phyloP scores from a whole-genome alignment of 1,284 basidiomycete species.

The Athelia sp. region DNA sequence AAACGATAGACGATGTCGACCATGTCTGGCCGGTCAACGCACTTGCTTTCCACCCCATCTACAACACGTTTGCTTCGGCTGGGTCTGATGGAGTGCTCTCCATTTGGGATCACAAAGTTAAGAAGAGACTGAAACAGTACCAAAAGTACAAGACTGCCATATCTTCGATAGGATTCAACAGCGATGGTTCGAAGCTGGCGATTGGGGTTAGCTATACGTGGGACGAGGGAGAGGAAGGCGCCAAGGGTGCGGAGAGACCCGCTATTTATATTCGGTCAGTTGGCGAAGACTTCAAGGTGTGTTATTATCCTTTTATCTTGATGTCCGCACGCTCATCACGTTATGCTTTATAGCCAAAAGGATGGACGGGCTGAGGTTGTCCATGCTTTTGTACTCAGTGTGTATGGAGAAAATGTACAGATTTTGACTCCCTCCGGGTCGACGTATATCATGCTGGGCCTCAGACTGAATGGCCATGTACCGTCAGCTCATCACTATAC shows the following conservation, averaged over 20 bases:
- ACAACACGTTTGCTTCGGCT: conserved; percentile 92
- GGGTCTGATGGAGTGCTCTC: conserved; percentile 91
- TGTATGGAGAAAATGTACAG: too few relatives aligned
- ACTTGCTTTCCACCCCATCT: conserved; percentile 89
- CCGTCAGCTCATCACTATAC: too few relatives aligned
- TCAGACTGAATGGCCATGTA: too few relatives aligned
- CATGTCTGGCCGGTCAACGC: conserved; percentile 98
- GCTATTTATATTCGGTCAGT: conserved; percentile 30
- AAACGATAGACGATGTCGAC: conserved; percentile 88
- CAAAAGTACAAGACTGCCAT: conserved; percentile 74
- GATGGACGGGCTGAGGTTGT: too few relatives aligned
- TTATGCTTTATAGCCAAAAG: too few relatives aligned
- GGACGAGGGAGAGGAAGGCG: conserved; percentile 78
- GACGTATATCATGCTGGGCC: too few relatives aligned
- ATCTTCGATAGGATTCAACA: conserved; percentile 75
- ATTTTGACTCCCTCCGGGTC: too few relatives aligned
- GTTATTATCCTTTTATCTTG: conserved; percentile 8
- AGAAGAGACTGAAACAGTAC: conserved; percentile 91
- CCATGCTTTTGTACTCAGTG: too few relatives aligned
- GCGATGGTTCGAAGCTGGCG: conserved; percentile 78
- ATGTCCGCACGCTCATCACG: too few relatives aligned
- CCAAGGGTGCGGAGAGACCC: conserved; percentile 39
- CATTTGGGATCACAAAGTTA: conserved; percentile 96
- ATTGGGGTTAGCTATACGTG: conserved; percentile 83
- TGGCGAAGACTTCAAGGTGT: conserved; percentile 61